Evolutionary conservation across 1,139 yeast species (phyloP), one percentile per base, ranked within the genome.

Genomic region (Yamadazyma friedrichii): DNA sequence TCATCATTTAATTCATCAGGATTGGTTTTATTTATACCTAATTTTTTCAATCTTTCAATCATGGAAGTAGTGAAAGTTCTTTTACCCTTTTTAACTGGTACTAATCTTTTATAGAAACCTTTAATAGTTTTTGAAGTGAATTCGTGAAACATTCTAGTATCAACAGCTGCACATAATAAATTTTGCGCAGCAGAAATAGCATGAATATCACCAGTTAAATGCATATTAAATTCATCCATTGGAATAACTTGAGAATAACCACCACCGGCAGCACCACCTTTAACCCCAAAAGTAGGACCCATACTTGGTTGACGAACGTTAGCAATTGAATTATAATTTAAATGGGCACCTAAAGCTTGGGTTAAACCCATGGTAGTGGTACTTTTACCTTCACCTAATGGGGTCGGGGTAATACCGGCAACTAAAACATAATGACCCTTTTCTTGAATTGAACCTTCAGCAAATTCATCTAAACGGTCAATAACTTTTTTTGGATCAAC

Each of bases 231-330:
- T 60, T 85, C 93, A 60, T 85, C 94, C 93, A 85, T 85, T 39
- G 94, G 94, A 56, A 85, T 84, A 17, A 84, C 93, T 62, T 85
- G 93, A 6, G 94, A 76, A 57, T 84, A 84, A 41, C 93, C 93
- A 59, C 93, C 94, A 53, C 94, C 94, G 9, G 94, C 93, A 47
- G 94, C 94, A 62, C 93, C 93, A 58, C 94, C 94, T 63, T 85
- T 85, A 43, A 84, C 87, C 62, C 94, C 94, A 55, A 85, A 84
- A 9, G 93, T 85, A 41, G 94, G 94, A 16, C 94, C 94, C 91
- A 84, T 84, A 11, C 89, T 82, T 11, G 94, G 93, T 59, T 85
- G 94, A 64, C 94, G 77, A 36, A 85, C 89, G 54, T 84, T 84
- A 40, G 93, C 94, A 61, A 85, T 75, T 12, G 88, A 76, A 45